Evolutionary conservation across 2,329 filamentous ascomycete species (phyloP), one percentile per base, ranked within the genome.

Genomic region (Colletotrichum plurivorum): DNA sequence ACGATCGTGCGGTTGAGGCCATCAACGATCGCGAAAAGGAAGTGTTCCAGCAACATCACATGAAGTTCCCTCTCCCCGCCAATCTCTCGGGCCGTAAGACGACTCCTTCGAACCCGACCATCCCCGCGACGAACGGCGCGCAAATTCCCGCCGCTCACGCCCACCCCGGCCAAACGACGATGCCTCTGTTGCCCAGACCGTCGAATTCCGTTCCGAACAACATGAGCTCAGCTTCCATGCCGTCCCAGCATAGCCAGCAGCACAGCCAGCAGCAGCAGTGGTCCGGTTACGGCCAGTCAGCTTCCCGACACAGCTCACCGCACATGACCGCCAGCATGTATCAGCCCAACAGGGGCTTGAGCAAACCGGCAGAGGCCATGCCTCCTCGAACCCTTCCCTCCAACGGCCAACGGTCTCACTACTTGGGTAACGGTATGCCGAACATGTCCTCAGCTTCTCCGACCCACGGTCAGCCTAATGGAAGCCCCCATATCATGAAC

Each of bases 201-300:
- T 20, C 48, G 3, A 59, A 36, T 20, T 22, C 20, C 13, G 12
- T 15, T 4, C 15, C 49, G 8, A 57, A 13, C 9, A 57, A 59
- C 43, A 18, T 36, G n/a, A 66, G 43, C 22, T 69, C 66, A 2
- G 49, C 66, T 1, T 55, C 55, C 13, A 69, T 69, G 62, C 62
- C 62, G 48, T 16, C 62, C 16, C 52, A 57, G 16, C 51, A 45
- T 8, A 36, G 10, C 31, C 31, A 36, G 7, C 31, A 36, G 31
- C 18, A 56, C 36, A 8, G 10, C 8, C 31, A 36, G 31, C 60
- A 25, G 16, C 60, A 63, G 31, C 52, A 53, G 25, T 68, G 66
- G 66, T 18, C 51, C 8, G 53, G 25, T 6, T 63, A 66, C 13
- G 36, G 18, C 1, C 66, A 69, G 25, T 2, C 36, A 22, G 49